Base-by-base conservation (phyloP, 805 yeast genomes). In the Sugiyamaella lignohabitans region DNA sequence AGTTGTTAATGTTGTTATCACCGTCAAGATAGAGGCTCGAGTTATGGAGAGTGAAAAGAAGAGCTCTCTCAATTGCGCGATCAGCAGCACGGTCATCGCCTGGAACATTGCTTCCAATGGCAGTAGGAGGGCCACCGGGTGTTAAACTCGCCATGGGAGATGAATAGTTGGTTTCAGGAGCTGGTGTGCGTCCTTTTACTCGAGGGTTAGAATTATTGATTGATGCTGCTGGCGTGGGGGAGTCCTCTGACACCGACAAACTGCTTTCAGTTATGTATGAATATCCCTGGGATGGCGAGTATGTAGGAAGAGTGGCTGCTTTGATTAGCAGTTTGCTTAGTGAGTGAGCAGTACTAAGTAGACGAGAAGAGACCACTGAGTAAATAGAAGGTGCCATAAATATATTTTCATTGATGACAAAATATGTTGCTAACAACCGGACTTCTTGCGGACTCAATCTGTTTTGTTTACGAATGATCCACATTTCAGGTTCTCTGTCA, bases 381-480 rank as follows among this genome's bases (percentile, higher is more conserved):
- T 80, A 79, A 0, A 86, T 73, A 16, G 78, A 69, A 0, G 97
- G 97, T 0, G 96, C 83, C 79, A 86, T 91, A 65, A 88, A 93
- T 1, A 93, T 83, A 59, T 87, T 88, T 17, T 95, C 94, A 3
- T 96, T 96, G 36, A 88, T 79, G 40, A 91, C 82, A 63, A 86
- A 91, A 65, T 85, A 91, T 53, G 87, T 94, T 23, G 86, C 79
- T 8, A 86, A 57, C 0, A 82, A 71, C 20, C 71, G 65, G 2
- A 75, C 74, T 29, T 72, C 75, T 10, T 69, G 69, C 4, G 80
- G 77, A 30, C 74, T 67, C 3, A 72, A 52, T 24, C 98, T 68
- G 40, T 78, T 67, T 61, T 91, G 97, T 60, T 89, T 88, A 48
- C 94, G 73, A 6, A 91, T 78, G 22, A 91, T 74, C 97, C 98